Percentiles rank a stretch among this genome's conserved stretches.
These are phyloP conservation scores for Pyrenopolyporus hunteri DNA, from an alignment of 495 filamentous ascomycete species.

Conservation along the genomic window DNA sequence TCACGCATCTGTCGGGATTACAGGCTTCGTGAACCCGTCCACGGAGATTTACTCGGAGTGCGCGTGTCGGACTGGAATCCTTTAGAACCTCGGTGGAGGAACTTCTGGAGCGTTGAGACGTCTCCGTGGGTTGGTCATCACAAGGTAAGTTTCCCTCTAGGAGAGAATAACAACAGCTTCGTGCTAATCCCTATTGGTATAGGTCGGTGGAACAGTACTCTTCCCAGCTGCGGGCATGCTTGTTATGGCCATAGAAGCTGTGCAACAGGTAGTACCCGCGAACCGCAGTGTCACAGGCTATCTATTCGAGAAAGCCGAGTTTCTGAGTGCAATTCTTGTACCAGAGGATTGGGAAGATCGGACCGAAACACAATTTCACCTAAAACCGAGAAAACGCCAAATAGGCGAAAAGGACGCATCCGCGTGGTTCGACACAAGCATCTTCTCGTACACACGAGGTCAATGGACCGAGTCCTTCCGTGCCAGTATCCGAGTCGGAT, in stretches of 20 bases:
- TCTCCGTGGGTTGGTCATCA: slow-evolving; percentile 58
- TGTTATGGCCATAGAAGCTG: slow-evolving; percentile 56
- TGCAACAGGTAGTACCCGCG: slow-evolving; percentile 22
- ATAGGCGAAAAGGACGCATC: slow-evolving; percentile 17
- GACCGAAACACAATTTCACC: slow-evolving; percentile 31
- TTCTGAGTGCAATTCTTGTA: slow-evolving; percentile 42
- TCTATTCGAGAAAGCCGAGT: slow-evolving; percentile 35
- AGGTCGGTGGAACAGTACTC: slow-evolving; percentile 34
- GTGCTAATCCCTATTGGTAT: background rate
- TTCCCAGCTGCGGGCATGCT: slow-evolving; percentile 63
- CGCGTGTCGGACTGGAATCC: slow-evolving; percentile 43
- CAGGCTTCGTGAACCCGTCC: slow-evolving; percentile 43
- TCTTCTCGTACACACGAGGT: slow-evolving; percentile 21
- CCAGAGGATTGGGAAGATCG: slow-evolving; percentile 25
- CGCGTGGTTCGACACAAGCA: slow-evolving; percentile 22
- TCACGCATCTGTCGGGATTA: slow-evolving; percentile 50
- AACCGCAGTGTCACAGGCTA: slow-evolving; percentile 33
- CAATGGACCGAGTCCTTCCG: slow-evolving; percentile 37
- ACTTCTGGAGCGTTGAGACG: slow-evolving; percentile 43
- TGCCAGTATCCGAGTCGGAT: slow-evolving; percentile 32
- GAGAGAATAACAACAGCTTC: background rate
- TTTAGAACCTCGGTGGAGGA: slow-evolving; percentile 52
- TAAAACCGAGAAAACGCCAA: slow-evolving; percentile 20
- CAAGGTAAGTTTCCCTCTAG: background rate
- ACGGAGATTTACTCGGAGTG: slow-evolving; percentile 55